Conservation (phyloP, 352 stramenopile genomes). For the Phytophthora constricta region DNA sequence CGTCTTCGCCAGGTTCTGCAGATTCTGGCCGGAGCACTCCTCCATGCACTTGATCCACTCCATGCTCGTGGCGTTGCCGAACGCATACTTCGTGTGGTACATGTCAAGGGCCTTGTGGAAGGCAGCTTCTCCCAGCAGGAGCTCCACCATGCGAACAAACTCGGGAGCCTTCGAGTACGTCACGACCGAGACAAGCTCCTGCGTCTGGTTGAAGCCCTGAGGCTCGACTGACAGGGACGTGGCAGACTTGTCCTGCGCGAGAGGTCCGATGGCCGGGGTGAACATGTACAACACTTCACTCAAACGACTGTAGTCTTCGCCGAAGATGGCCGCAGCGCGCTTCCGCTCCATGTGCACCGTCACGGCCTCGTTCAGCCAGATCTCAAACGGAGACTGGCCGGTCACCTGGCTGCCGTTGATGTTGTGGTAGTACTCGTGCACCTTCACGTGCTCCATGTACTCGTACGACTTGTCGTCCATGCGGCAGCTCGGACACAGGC, state of each 20-base stretch:
- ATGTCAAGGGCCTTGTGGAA: constrained; percentile 83
- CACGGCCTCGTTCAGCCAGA: constrained; percentile 84
- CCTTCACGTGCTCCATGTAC: constrained; percentile 87
- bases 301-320: constrained; percentile 72
- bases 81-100: constrained; percentile 82
- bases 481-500: constrained; percentile 71
- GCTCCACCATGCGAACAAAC: constrained; percentile 81
- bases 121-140: constrained; percentile 63
- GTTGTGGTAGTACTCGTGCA: constrained; percentile 88
- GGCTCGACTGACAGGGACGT: constrained; percentile 77
- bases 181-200: constrained; percentile 79
- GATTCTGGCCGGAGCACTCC: constrained; percentile 62
- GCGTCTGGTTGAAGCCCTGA: constrained; percentile 80
- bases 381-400: constrained; percentile 82
- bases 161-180: constrained; percentile 84
- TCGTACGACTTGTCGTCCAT: constrained; percentile 82
- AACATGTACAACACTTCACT: constrained; percentile 81
- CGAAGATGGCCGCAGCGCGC: constrained; percentile 68
- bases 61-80: constrained; percentile 73
- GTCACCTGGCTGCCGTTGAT: constrained; percentile 84
- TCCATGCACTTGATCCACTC: constrained; percentile 85
- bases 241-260: constrained; percentile 73
- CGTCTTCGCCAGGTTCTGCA: constrained; percentile 73
- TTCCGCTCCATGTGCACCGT: constrained; percentile 86
- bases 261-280: constrained; percentile 68